Base-by-base conservation (phyloP, 768 basidiomycete genomes). In the Tylopilus balloui region DNA sequence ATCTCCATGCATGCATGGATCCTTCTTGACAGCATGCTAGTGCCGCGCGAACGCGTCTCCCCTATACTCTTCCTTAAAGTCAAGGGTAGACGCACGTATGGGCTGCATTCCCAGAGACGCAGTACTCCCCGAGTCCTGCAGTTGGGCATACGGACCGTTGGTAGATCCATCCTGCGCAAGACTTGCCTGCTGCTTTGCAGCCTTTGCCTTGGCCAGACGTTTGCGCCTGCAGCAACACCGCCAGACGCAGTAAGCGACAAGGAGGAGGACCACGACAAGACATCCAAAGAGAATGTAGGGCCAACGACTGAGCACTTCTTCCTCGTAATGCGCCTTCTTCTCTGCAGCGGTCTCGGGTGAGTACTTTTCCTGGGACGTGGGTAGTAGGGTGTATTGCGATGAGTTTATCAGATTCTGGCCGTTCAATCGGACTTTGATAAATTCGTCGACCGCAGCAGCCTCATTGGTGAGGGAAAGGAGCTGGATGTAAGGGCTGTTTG, bases 251-350 rank as follows among this genome's bases (percentile, higher is more conserved):
- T 73, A 69, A 10, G 76, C 78, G 27, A 75, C 48, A 25, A 77
- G 54, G 37, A 80, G 55, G 27, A 75, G 45, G 21, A 81, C 63
- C 50, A 81, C 66, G 3, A 74, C 64, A 23, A 88, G 69, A 53
- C 79, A 79, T 31, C 83, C 86, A 9, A 72, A 53, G 37, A 84
- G 73, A 60, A 86, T 86, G 61, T 84, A 86, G 3, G 82, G 85
- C 87, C 83, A 88, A 50, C 74, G 83, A 59, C 81, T 84, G 58
- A 83, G 74, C 32, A 82, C 71, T 71, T 74, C 70, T 64, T 81
- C 83, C 59, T 81, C 77, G 55, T 80, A 78, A 50, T 72, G 71
- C 45, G 82, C 76, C 69, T 86, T 85, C 70, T 84, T 83, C 65
- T 85, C 84, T 48, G 71, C 74, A 2, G 55, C 73, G n/a, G 73